Evolutionary conservation across 2,329 filamentous ascomycete species (phyloP).

Genomic region (Aspergillus eucalypticola): DNA sequence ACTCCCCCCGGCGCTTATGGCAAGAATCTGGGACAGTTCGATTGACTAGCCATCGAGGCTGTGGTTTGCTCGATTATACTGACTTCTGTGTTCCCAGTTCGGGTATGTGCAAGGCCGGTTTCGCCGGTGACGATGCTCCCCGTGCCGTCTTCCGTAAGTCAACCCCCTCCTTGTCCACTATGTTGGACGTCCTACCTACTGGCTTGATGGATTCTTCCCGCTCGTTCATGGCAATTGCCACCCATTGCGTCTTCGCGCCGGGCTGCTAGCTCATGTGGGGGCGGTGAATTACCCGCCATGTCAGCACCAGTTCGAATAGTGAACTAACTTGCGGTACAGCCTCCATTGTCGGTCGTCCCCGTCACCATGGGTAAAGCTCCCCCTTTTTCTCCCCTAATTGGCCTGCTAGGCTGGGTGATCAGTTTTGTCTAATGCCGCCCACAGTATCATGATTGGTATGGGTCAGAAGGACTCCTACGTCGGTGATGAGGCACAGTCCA

Average conservation of each 20-base stretch:
- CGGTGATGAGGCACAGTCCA: slow-evolving; percentile 99
- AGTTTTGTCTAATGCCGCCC: slow-evolving; percentile 35
- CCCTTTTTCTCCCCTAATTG: slow-evolving; percentile 9
- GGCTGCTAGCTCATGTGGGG: background rate
- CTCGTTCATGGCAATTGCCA: slow-evolving; percentile 10
- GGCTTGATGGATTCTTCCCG: slow-evolving; percentile 16
- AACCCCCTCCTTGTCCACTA: slow-evolving; percentile 21
- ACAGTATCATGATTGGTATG: slow-evolving; percentile 99
- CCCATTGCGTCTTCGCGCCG: slow-evolving; percentile 30
- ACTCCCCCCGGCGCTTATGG: background rate
- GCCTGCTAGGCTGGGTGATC: slow-evolving; percentile 4
- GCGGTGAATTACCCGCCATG: slow-evolving; percentile 9
- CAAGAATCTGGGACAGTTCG: background rate
- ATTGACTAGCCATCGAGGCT: background rate
- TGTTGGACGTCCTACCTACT: slow-evolving; percentile 20
- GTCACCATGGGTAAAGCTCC: slow-evolving; percentile 93
- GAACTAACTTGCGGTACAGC: slow-evolving; percentile 56
- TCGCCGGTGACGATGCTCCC: slow-evolving; percentile 99
- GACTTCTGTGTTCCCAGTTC: slow-evolving; percentile 63
- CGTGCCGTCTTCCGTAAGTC: slow-evolving; percentile 99
- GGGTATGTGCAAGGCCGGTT: slow-evolving; percentile 99
- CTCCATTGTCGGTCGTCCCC: slow-evolving; percentile 98
- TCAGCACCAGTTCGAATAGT: slow-evolving; percentile 6
- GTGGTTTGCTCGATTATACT: slow-evolving; percentile 13
- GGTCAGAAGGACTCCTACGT: slow-evolving; percentile 99